Conservation (phyloP, 75 land plant species). For the Pinus taeda region DNA sequence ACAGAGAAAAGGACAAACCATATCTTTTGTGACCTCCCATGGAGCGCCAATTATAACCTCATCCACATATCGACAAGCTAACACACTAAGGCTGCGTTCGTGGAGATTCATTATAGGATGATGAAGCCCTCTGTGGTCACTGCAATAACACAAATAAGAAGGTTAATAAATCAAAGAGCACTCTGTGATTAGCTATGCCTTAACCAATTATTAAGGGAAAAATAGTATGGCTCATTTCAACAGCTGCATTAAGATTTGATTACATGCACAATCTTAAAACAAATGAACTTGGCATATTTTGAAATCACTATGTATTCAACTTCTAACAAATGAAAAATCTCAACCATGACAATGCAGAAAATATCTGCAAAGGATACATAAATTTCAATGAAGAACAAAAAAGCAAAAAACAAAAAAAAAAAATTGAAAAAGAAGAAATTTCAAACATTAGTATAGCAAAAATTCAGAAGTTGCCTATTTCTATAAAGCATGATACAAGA, state of each 20-base stretch:
- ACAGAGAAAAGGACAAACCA: constrained; percentile 46
- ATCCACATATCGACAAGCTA: constrained; percentile 96
- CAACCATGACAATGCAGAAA: not conserved
- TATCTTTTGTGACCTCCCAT: constrained; percentile 90
- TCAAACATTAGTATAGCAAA: not conserved
- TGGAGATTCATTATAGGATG: constrained; percentile 99
- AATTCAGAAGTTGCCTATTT: not conserved
- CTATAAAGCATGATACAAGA: not conserved
- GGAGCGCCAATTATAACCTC: constrained; percentile 99
- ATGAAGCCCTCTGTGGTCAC: constrained; percentile 83
- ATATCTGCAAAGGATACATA: not conserved
- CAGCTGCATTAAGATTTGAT: not conserved
- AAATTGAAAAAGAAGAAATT: not conserved
- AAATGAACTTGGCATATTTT: not conserved
- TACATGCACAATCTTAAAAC: not conserved
- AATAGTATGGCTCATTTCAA: not conserved
- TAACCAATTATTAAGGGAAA: not conserved
- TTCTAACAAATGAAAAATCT: not conserved
- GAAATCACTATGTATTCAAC: not conserved
- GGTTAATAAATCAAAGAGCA: not conserved
- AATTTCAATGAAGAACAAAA: not conserved
- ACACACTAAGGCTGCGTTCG: constrained; percentile 94
- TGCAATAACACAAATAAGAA: constrained; percentile 20
- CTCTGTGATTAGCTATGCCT: not conserved
- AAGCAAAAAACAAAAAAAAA: not conserved